Conservation (phyloP, 805 yeast species). For the Kockiozyma suomiensis region DNA sequence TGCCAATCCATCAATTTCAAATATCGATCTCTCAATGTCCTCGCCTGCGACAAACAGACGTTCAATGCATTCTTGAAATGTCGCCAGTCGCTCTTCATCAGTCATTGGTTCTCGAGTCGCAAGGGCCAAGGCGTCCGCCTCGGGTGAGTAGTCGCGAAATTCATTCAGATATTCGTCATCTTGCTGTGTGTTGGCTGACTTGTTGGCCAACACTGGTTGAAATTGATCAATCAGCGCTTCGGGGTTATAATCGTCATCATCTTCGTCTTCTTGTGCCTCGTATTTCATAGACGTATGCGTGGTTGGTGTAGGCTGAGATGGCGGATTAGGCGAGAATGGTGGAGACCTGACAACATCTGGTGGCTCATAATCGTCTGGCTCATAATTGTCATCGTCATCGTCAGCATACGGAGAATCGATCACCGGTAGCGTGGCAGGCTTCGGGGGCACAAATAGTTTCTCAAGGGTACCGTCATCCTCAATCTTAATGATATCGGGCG, state of each 20-base stretch:
- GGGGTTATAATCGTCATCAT: slow-evolving; percentile 21
- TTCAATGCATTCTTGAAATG: slow-evolving; percentile 58
- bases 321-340: slow-evolving; percentile 52
- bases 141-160: slow-evolving; percentile 16
- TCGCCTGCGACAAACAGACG: slow-evolving; percentile 32
- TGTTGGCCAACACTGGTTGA: slow-evolving; percentile 12
- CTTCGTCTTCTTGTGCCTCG: slow-evolving; percentile 3
- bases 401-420: slow-evolving; percentile 35
- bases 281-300: neutral
- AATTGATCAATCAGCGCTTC: slow-evolving; percentile 16
- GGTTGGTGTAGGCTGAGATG: slow-evolving; percentile 34
- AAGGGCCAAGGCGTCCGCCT: slow-evolving; percentile 11
- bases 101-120: slow-evolving; percentile 46
- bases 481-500: slow-evolving; percentile 12
- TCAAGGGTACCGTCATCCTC: slow-evolving; percentile 16
- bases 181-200: slow-evolving; percentile 1
- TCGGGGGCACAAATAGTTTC: neutral
- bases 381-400: slow-evolving; percentile 39
- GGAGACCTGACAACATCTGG: slow-evolving; percentile 30
- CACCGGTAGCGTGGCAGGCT: neutral
- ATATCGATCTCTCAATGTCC: slow-evolving; percentile 13
- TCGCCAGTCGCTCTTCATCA: slow-evolving; percentile 58
- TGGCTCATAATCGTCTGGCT: slow-evolving; percentile 36
- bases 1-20: slow-evolving; percentile 13
- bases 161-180: slow-evolving; percentile 8